These are phyloP conservation scores for Rhodotorula diobovata DNA, from an alignment of 768 basidiomycete species.

Conservation along the genomic window DNA sequence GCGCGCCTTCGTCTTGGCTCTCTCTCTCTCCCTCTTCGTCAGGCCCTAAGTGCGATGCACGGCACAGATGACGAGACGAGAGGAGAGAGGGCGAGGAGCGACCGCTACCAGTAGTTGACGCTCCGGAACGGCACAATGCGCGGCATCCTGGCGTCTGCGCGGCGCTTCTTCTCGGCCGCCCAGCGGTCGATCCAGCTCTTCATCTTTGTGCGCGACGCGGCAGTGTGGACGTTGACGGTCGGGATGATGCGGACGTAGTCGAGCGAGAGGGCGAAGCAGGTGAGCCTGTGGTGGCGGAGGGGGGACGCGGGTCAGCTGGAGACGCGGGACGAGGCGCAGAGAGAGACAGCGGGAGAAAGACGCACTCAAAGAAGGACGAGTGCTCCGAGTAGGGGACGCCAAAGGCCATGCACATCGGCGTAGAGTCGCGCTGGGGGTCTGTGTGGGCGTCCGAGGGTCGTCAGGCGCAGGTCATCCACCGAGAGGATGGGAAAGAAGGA, in stretches of 20 bases:
- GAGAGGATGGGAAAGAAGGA: constrained; percentile 51
- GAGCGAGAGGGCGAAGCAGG: constrained; percentile 86
- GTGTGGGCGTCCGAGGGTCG: neutral
- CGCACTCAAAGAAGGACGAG: constrained; percentile 77
- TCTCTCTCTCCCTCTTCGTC: too few relatives aligned
- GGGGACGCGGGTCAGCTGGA: neutral
- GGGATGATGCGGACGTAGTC: constrained; percentile 86
- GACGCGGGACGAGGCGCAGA: neutral
- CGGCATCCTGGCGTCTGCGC: constrained; percentile 47
- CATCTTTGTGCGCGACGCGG: constrained; percentile 74
- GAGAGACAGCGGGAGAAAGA: neutral
- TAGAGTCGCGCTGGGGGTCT: constrained; percentile 61
- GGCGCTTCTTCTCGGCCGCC: constrained; percentile 71
- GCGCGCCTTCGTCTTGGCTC: too few relatives aligned
- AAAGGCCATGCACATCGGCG: constrained; percentile 53
- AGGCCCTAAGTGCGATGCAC: neutral
- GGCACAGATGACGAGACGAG: too few relatives aligned
- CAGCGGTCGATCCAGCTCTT: constrained; percentile 79
- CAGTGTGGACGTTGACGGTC: constrained; percentile 82
- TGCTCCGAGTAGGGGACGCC: constrained; percentile 78
- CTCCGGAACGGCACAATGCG: constrained; percentile 30
- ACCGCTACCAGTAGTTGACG: constrained; percentile 35
- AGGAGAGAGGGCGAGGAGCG: neutral
- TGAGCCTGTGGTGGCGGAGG: constrained; percentile 46
- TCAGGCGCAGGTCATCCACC: neutral